phyloP scores from a whole-genome alignment of 495 filamentous ascomycete genomes.

The Terfezia claveryi region DNA sequence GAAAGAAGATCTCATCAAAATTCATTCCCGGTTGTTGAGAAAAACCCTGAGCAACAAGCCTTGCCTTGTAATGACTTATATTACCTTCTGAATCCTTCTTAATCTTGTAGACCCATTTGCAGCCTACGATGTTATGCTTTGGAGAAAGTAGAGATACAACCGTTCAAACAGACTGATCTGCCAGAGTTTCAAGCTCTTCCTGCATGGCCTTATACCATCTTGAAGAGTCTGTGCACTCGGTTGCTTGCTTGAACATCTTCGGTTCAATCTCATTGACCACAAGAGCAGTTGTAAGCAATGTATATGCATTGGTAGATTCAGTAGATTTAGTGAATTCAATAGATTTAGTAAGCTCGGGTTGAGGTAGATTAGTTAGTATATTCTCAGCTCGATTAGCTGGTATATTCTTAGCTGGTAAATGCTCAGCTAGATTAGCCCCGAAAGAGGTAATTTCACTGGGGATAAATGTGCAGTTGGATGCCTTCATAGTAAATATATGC shows the following conservation, averaged over 20 bases:
- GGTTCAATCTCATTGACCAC: not conserved
- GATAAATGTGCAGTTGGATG: too few relatives aligned
- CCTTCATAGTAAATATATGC: too few relatives aligned
- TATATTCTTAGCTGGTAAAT: too few relatives aligned
- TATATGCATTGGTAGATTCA: too few relatives aligned
- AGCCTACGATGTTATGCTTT: not conserved
- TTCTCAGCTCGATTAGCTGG: too few relatives aligned
- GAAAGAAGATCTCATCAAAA: conserved; percentile 14
- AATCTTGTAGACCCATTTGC: conserved; percentile 12
- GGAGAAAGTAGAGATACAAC: not conserved
- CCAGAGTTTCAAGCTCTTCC: not conserved
- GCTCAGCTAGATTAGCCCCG: too few relatives aligned
- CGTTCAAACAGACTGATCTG: not conserved
- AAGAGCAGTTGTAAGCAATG: too few relatives aligned
- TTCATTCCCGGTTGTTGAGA: conserved; percentile 13
- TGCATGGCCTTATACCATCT: not conserved
- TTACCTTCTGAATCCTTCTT: conserved; percentile 2
- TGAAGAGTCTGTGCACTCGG: not conserved
- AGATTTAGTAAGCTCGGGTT: too few relatives aligned
- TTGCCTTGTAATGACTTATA: conserved; percentile 9
- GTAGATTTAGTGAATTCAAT: too few relatives aligned
- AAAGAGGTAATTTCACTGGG: too few relatives aligned
- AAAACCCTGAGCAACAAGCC: conserved; percentile 12
- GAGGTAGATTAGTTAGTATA: too few relatives aligned
- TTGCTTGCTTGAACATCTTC: not conserved